Percentiles rank a stretch among this genome's conserved stretches.
These are phyloP conservation scores for Rauvolfia tetraphylla DNA, from an alignment of 257 asterid genomes.

Conservation along the genomic window DNA sequence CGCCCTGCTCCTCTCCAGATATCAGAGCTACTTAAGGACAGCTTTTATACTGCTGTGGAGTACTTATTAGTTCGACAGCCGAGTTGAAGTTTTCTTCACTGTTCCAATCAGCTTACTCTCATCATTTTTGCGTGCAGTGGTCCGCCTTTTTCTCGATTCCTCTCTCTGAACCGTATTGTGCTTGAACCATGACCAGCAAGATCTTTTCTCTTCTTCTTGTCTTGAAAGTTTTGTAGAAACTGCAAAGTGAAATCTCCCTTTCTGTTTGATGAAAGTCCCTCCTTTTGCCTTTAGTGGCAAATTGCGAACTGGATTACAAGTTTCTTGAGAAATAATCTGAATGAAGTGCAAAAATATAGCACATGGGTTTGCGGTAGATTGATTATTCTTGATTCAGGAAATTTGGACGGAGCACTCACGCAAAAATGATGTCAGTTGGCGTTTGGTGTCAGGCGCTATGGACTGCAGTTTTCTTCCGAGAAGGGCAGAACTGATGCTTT, in stretches of 20 bases:
- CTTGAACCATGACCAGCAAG: background rate
- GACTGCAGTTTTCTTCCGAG: background rate
- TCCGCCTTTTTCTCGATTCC: conserved; percentile 11
- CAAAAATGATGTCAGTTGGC: conserved; percentile 34
- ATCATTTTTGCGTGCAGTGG: conserved; percentile 46
- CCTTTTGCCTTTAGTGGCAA: background rate
- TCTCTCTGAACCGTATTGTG: background rate
- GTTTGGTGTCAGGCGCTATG: conserved; percentile 20
- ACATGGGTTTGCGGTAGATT: background rate
- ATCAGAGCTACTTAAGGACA: too few species aligned
- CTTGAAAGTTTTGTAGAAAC: background rate
- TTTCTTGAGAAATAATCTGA: background rate
- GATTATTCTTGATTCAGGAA: background rate
- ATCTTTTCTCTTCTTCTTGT: background rate
- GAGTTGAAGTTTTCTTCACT: background rate
- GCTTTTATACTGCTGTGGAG: too few species aligned
- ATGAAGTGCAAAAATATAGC: too few species aligned
- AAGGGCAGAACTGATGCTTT: background rate
- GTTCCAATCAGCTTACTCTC: conserved; percentile 24
- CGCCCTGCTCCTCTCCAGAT: too few species aligned
- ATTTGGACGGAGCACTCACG: conserved; percentile 30
- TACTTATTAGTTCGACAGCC: too few species aligned
- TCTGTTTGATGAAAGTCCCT: too few species aligned
- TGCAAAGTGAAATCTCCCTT: background rate
- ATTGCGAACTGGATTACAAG: background rate